Percentiles rank a stretch among this genome's conserved stretches.
Conservation (phyloP, 768 basidiomycete species). For the Russula emetica region DNA sequence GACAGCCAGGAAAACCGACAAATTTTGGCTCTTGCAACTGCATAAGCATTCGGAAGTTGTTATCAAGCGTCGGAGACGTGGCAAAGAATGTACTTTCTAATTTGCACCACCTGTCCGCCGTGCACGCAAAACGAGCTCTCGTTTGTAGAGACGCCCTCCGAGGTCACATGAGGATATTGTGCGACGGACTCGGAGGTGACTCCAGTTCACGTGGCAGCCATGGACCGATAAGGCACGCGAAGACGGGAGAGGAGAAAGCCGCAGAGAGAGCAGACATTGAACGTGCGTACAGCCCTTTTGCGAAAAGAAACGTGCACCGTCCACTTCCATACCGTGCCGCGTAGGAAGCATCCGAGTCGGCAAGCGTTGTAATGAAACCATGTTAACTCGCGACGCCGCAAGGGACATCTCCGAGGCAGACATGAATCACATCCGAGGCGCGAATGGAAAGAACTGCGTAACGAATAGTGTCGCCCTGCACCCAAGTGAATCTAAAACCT, state of each 20-base stretch:
- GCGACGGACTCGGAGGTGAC: neutral
- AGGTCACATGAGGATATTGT: neutral
- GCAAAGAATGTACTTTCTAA: neutral
- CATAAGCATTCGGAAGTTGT: neutral
- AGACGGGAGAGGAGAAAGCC: neutral
- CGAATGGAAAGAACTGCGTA: neutral
- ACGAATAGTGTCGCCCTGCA: neutral
- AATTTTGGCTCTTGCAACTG: neutral
- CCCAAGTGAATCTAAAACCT: neutral
- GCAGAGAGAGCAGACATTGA: neutral
- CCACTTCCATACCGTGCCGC: neutral
- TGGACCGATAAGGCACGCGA: neutral
- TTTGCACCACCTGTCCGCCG: neutral
- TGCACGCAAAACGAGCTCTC: neutral
- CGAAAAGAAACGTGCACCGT: neutral
- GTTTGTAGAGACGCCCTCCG: neutral
- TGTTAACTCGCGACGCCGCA: neutral
- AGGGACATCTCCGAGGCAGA: neutral
- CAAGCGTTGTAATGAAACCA: neutral
- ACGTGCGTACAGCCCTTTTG: conserved; percentile 1
- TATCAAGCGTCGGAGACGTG: neutral
- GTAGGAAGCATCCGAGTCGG: neutral
- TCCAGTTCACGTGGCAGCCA: conserved; percentile 1
- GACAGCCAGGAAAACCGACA: neutral
- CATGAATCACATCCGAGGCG: neutral